Conservation (phyloP, 768 basidiomycete genomes). For the Clathrus columnatus region DNA sequence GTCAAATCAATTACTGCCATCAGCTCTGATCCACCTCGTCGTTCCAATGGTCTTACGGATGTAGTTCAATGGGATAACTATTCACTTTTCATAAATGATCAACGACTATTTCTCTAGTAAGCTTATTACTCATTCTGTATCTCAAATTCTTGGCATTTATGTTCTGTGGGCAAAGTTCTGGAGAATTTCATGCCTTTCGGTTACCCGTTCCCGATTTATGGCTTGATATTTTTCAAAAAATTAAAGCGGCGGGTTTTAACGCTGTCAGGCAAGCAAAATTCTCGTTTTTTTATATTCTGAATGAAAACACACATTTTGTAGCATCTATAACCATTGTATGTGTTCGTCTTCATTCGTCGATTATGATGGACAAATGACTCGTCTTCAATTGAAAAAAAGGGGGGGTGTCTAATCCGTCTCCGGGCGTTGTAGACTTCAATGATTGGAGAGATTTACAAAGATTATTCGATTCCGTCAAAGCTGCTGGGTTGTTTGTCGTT, state of each 20-base stretch:
- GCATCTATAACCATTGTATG: constrained; percentile 61
- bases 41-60: constrained; percentile 20
- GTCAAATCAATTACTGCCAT: not conserved
- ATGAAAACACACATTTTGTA: not conserved
- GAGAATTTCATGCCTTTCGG: constrained; percentile 82
- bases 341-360: not conserved
- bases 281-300: not conserved
- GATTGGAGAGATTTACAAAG: constrained; percentile 61
- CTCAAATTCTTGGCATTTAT: not conserved
- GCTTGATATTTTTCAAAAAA: constrained; percentile 74
- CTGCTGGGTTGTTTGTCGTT: constrained; percentile 68
- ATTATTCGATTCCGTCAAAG: constrained; percentile 63
- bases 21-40: not conserved
- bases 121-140: constrained; percentile 19
- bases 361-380: too few relatives aligned
- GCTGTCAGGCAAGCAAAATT: constrained; percentile 33
- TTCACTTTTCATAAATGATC: constrained; percentile 58
- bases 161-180: constrained; percentile 43
- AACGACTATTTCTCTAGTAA: constrained; percentile 64
- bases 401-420: constrained; percentile 69
- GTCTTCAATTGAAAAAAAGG: constrained; percentile 21
- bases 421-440: constrained; percentile 62
- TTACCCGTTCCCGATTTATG: constrained; percentile 71
- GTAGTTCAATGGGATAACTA: constrained; percentile 56
- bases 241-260: constrained; percentile 74